A percentile compares a stretch with the other conserved stretches of the same genome.
phyloP scores from a whole-genome alignment of 306 rosid genomes.

The Ziziphus jujuba region DNA sequence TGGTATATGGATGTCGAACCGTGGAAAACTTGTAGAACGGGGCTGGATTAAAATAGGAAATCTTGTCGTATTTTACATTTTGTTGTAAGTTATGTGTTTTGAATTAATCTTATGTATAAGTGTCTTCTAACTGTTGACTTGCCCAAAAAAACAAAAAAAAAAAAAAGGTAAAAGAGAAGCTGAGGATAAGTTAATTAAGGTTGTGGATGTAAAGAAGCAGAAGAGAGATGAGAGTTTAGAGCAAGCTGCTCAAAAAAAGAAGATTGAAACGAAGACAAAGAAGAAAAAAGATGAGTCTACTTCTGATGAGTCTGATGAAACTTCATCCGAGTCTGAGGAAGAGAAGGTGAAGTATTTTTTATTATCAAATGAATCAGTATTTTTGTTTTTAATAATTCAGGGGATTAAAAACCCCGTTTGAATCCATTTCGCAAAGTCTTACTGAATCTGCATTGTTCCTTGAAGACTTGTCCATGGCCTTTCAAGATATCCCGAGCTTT shows the following conservation, averaged over 20 bases:
- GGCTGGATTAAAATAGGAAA: too few species aligned
- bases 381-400: too few species aligned
- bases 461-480: too few species aligned
- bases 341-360: conserved; percentile 41
- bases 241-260: conserved; percentile 53
- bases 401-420: too few species aligned
- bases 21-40: too few species aligned
- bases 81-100: neutral
- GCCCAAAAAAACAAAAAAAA: too few species aligned
- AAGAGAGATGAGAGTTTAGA: conserved; percentile 42
- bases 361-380: too few species aligned
- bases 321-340: conserved; percentile 52
- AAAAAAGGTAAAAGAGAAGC: conserved; percentile 70
- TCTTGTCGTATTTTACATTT: too few species aligned
- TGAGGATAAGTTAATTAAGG: conserved; percentile 49
- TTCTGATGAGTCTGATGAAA: conserved; percentile 54
- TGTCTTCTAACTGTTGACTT: neutral
- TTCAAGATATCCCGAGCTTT: too few species aligned
- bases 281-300: conserved; percentile 46
- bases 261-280: conserved; percentile 43
- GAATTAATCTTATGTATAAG: neutral
- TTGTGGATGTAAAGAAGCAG: conserved; percentile 61
- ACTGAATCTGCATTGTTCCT: too few species aligned
- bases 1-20: neutral
- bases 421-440: too few species aligned